Evolutionary conservation across 345 rosid genomes (phyloP).

Genomic region (Arabidopsis thaliana): DNA sequence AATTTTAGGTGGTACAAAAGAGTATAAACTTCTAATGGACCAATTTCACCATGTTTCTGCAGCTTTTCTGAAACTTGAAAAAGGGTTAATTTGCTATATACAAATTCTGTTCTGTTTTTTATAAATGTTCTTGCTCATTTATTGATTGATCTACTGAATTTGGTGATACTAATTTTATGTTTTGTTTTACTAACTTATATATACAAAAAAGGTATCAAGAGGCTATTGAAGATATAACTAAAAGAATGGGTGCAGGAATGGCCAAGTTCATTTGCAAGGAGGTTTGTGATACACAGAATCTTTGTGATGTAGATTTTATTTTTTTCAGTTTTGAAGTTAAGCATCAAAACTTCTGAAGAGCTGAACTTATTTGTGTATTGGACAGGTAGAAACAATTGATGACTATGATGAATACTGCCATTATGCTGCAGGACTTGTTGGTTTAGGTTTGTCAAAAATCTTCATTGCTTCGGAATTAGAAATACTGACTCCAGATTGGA

Average conservation of each 20-base stretch:
- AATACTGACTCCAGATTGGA: conserved; percentile 61
- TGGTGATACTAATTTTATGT: not conserved
- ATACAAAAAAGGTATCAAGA: conserved; percentile 64
- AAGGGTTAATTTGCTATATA: conserved; percentile 50
- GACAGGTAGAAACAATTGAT: conserved; percentile 81
- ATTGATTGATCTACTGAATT: not conserved
- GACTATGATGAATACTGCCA: conserved; percentile 97
- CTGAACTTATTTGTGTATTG: not conserved
- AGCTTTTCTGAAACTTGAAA: conserved; percentile 76
- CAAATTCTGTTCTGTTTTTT: not conserved
- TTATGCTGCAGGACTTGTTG: conserved; percentile 92
- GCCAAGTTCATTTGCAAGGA: conserved; percentile 84
- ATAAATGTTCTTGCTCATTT: not conserved
- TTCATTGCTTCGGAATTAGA: conserved; percentile 74
- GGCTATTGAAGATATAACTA: conserved; percentile 73
- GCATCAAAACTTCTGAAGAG: not conserved
- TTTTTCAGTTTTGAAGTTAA: conserved; percentile 2
- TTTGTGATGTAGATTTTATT: not conserved
- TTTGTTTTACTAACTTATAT: not conserved
- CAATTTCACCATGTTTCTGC: conserved; percentile 76
- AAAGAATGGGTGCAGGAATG: conserved; percentile 94
- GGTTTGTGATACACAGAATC: conserved; percentile 52
- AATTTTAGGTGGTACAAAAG: conserved; percentile 72
- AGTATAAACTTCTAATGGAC: conserved; percentile 84
- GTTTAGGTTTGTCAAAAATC: conserved; percentile 87